Evolutionary conservation across 257 asterid genomes (phyloP), one percentile per base, ranked within the genome.

Genomic region (Solanum megistacrolobum): DNA sequence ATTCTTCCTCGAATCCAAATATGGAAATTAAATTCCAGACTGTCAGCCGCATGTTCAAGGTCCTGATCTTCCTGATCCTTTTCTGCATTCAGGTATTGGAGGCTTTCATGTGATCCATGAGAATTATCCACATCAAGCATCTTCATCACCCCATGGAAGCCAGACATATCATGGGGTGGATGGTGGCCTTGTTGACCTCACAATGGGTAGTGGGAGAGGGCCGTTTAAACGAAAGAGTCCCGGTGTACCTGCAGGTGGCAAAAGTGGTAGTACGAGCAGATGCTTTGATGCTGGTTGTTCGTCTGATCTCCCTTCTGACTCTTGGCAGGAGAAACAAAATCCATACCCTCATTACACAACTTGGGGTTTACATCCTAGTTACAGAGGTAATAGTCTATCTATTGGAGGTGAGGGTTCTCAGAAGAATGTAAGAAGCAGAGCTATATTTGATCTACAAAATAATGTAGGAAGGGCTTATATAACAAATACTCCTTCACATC

Each of bases 371-470:
- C 89, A 88, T 86, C 90, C 93, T 12, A 89, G 86, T 60, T 89
- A 91, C 90, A 91, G 98, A 88, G 94, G 92, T 90, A 89, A 90
- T 89, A 89, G 88, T 87, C 91, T 92, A 87, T 91, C 95, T 34
- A 87, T 91, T 38, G 91, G 94, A 23, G 88, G 90, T 87, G 98
- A 93, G 79, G 95, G 92, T 48, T 86, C 91, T 82, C 87, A 75
- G 29, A 91, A 96, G 88, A 94, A 96, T 86, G 97, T 94, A 91
- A 91, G 98, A 90, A 95, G 94, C 85, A 92, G 95, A 88, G 85
- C 93, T 86, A 88, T 89, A 36, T 88, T 90, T 83, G 94, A 90
- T 89, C 86, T 87, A 85, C 94, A 93, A 86, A 89, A 86, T 89
- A 87, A 88, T 89, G 82, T 88, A 75, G 86, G 91, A 86, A 85